A percentile compares a stretch with the other conserved stretches of the same genome.
Evolutionary conservation across 495 filamentous ascomycete species (phyloP).

Genomic region (Tuber microsphaerosporum): DNA sequence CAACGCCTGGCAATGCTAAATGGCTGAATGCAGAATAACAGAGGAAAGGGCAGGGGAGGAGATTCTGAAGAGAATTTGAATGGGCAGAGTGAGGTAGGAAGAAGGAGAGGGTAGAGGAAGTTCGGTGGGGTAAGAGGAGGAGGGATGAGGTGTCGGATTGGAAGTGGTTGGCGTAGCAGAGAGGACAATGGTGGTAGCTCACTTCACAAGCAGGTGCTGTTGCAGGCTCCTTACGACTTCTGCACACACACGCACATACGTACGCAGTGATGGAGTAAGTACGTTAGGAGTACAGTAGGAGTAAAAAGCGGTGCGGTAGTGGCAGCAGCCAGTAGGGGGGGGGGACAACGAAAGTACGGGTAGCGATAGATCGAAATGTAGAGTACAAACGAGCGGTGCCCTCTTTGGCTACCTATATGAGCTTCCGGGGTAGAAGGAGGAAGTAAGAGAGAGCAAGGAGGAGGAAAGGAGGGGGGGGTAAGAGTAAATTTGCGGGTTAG

Average conservation of each 20-base stretch:
- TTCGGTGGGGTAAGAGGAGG: constrained; percentile 39
- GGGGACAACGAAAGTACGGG: neutral
- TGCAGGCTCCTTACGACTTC: constrained; percentile 1
- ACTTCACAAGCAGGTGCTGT: constrained; percentile 2
- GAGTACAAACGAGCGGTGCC: neutral
- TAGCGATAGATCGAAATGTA: neutral
- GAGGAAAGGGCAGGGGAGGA: constrained; percentile 31
- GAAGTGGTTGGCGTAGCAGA: constrained; percentile 33
- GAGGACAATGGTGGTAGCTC: constrained; percentile 1
- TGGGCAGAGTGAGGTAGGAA: constrained; percentile 31
- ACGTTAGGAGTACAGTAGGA: neutral
- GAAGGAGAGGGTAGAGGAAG: constrained; percentile 30
- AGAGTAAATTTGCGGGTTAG: neutral
- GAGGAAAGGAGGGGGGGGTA: neutral
- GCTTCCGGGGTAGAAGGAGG: neutral
- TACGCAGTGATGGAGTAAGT: neutral
- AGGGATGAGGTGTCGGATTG: constrained; percentile 39
- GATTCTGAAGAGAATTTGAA: constrained; percentile 21
- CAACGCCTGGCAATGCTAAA: constrained; percentile 31
- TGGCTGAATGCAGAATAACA: constrained; percentile 31
- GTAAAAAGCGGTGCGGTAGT: neutral
- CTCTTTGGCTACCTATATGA: neutral
- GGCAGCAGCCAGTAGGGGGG: neutral
- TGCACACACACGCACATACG: neutral
- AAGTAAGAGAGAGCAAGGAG: neutral